Evolutionary conservation across 768 basidiomycete genomes (phyloP), one percentile per base, ranked within the genome.

Genomic region (Lentinula sp.): DNA sequence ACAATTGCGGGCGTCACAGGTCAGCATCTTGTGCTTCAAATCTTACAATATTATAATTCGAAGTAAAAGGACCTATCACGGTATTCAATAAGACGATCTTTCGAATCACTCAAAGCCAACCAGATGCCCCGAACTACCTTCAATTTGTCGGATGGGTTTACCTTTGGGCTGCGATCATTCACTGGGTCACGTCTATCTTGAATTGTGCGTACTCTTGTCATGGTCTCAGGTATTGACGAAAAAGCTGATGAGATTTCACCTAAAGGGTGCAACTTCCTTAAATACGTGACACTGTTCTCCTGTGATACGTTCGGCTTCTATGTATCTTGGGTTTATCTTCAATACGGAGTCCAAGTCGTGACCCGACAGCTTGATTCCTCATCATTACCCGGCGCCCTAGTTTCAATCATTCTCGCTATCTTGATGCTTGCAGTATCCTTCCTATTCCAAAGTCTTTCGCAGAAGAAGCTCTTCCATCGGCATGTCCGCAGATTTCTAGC

Each of bases 291-390:
- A 0, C 78, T 91, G 6, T 95, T 95, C 72, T 88, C 93, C 20
- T 95, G 93, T 70, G 93, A 95, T 65, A 93, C 91, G 0, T 95
- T 95, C 66, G 93, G 93, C 1, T 95, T 94, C 73, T 95, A 94
- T 70, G 92, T 95, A 1, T 88, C 90, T 16, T 93, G 90, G 84
- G 91, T 91, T 1, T 93, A 93, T 66, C 79, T 91, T 6, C 91
- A 96, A 73, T 95, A 95, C 63, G 93, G 93, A 36, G 83, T 93
- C 13, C 93, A 95, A 73, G 85, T 93, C 20, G 76, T 90, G 62
- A 90, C 87, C 1, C 81, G 90, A 43, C 90, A 93, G 67, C 85
- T 94, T 53, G 65, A 72, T 57, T 53, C 70, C 37, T 56, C 62
- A 36, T 64, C 73, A 37, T 67, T 72, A 12, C 75, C 83, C 23